Evolutionary conservation across 2,329 filamentous ascomycete genomes (phyloP).

Genomic region (Penicillium sp.): DNA sequence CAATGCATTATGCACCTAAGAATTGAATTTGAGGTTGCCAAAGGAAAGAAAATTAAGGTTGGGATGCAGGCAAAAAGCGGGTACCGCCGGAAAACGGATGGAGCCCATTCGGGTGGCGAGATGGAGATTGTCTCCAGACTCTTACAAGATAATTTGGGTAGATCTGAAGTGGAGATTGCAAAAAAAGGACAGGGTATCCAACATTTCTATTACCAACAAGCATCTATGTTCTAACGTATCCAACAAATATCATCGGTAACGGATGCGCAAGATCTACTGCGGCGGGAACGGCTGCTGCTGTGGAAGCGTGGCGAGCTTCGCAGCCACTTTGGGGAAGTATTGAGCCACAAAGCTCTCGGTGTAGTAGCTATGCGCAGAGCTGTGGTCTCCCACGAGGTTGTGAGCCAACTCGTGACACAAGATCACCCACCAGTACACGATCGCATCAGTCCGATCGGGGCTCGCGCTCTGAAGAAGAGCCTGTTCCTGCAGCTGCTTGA

Average conservation of each 20-base stretch:
- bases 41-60: slow-evolving; percentile 25
- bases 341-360: slow-evolving; percentile 77
- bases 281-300: background rate
- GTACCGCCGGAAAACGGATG: slow-evolving; percentile 25
- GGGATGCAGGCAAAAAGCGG: slow-evolving; percentile 26
- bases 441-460: slow-evolving; percentile 64
- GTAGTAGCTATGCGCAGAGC: slow-evolving; percentile 78
- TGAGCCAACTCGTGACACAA: slow-evolving; percentile 94
- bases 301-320: slow-evolving; percentile 47
- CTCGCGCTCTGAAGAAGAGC: slow-evolving; percentile 44
- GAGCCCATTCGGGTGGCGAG: slow-evolving; percentile 19
- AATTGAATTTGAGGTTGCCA: slow-evolving; percentile 6
- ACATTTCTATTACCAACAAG: slow-evolving; percentile 3
- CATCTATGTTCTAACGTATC: background rate
- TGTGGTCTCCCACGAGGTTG: slow-evolving; percentile 80
- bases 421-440: slow-evolving; percentile 93
- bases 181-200: slow-evolving; percentile 8
- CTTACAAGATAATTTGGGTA: background rate
- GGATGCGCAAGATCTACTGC: background rate
- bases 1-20: slow-evolving; percentile 10
- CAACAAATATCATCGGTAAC: background rate
- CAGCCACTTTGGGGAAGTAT: slow-evolving; percentile 72
- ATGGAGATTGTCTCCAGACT: background rate
- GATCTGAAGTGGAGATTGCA: background rate
- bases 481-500: slow-evolving; percentile 71